These are phyloP conservation scores for Drosera capensis DNA, from an alignment of 148 eudicot species.

Conservation along the genomic window DNA sequence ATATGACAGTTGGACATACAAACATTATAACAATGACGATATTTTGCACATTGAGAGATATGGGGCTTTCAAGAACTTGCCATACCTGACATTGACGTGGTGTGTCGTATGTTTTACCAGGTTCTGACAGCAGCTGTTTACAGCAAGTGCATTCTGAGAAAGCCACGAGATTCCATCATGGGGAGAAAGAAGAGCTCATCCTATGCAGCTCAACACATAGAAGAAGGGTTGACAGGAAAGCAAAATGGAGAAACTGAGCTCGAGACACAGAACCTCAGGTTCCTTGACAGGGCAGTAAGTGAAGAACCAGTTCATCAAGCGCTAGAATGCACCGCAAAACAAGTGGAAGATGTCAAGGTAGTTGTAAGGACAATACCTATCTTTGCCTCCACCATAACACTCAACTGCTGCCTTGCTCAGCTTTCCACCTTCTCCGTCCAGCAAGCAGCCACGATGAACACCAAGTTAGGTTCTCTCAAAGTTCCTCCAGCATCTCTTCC, in stretches of 20 bases:
- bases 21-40: no score
- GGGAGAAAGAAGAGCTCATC: constrained; percentile 20
- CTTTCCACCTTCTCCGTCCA: constrained; percentile 90
- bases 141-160: constrained; percentile 21
- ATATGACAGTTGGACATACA: no score
- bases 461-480: constrained; percentile 35
- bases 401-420: constrained; percentile 89
- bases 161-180: constrained; percentile 17
- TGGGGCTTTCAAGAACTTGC: no score
- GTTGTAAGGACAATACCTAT: constrained; percentile 34
- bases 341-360: constrained; percentile 58
- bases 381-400: constrained; percentile 70
- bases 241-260: not conserved
- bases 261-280: constrained; percentile 4
- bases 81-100: no score
- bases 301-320: constrained; percentile 10
- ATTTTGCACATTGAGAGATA: no score
- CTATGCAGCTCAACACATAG: not conserved
- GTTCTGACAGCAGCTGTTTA: constrained; percentile 45
- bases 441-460: constrained; percentile 91
- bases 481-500: constrained; percentile 94
- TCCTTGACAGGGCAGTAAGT: constrained; percentile 36
- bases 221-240: not conserved
- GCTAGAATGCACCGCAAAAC: constrained; percentile 30
- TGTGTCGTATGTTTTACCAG: constrained; percentile 20